Evolutionary conservation across 2,329 filamentous ascomycete genomes (phyloP), one percentile per base, ranked within the genome.

Genomic region (Talaromyces rugulosus): DNA sequence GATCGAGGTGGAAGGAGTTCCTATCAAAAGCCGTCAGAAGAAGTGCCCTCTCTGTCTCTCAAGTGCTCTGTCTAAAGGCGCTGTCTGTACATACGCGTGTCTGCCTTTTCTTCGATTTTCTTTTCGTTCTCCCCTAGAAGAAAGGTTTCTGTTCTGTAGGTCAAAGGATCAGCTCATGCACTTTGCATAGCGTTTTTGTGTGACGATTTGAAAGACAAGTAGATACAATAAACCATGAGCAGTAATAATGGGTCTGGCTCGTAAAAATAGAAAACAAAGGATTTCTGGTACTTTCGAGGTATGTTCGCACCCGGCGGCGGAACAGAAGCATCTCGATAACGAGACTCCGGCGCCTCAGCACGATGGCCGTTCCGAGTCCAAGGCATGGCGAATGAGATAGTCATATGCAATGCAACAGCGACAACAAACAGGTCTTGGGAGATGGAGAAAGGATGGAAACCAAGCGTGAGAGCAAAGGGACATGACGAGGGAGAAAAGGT

Each of bases 1-100:
- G 77, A 97, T 90, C 9, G 92, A 90, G n/a, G 91, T 92, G 75
- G 96, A 96, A 27, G 94, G 91, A 74, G 96, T 92, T 72, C 92
- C 92, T 95, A 63, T 47, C 11, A 18, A 40, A 57, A 56, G 14
- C 51, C 6, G 7, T 34, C 40, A 30, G 18, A 40, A n/a, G 16
- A 16, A 28, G 7, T 23, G 23, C 23, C 23, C 23, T 23, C 23
- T 23, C 23, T 23, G 23, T 23, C 23, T 23, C 23, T 23, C 23
- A 23, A 23, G 23, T 23, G 23, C 4, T 11, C 4, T 14, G n/a
- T 30, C 28, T 14, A 9, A 5, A 14, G 31, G 42, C 8, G n/a
- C 62, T 23, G 63, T 40, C 12, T n/a, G 27, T 40, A 79, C 89
- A 77, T 83, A 96, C 94, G 91, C 62, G 93, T 95, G 74, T 96